Percentiles rank a stretch among this genome's conserved stretches.
phyloP scores from a whole-genome alignment of 805 yeast species.

The Yamadazyma ubonensis region DNA sequence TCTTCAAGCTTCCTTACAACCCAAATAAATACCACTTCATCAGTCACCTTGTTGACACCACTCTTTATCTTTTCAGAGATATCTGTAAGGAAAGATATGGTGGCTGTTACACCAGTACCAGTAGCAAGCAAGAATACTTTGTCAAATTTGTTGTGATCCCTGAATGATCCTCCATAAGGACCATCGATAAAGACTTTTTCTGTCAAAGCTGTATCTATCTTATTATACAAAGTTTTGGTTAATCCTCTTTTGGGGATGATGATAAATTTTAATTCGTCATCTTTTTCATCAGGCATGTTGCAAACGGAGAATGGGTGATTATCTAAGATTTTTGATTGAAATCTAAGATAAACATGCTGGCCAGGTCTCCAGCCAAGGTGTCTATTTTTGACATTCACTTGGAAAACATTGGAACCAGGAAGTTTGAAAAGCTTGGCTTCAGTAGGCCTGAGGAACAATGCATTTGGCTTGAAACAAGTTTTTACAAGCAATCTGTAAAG shows the following conservation, averaged over 20 bases:
- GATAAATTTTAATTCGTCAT: conserved; percentile 40
- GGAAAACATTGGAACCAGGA: conserved; percentile 24
- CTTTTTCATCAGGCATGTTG: conserved; percentile 23
- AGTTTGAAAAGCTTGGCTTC: conserved; percentile 29
- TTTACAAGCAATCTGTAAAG: conserved; percentile 46
- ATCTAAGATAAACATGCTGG: conserved; percentile 53
- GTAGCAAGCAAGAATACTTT: conserved; percentile 42
- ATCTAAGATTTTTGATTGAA: conserved; percentile 42
- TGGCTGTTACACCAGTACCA: conserved; percentile 55
- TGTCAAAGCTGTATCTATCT: conserved; percentile 27
- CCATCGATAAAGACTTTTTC: conserved; percentile 49
- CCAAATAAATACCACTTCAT: conserved; percentile 45
- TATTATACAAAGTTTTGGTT: conserved; percentile 35
- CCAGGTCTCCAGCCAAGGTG: conserved; percentile 50
- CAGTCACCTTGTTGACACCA: conserved; percentile 18
- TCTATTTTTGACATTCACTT: conserved; percentile 35
- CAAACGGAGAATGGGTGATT: conserved; percentile 58
- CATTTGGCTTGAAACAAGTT: conserved; percentile 46
- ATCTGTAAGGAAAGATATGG: conserved; percentile 42
- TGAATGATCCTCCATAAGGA: conserved; percentile 54
- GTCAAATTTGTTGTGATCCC: conserved; percentile 47
- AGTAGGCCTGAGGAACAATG: conserved; percentile 39
- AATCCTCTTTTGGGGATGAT: conserved; percentile 48
- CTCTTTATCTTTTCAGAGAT: conserved; percentile 20
- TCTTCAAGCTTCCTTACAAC: conserved; percentile 32